Evolutionary conservation across 75 land plant species (phyloP), one percentile per base, ranked within the genome.

Genomic region (Pinus tabuliformis): DNA sequence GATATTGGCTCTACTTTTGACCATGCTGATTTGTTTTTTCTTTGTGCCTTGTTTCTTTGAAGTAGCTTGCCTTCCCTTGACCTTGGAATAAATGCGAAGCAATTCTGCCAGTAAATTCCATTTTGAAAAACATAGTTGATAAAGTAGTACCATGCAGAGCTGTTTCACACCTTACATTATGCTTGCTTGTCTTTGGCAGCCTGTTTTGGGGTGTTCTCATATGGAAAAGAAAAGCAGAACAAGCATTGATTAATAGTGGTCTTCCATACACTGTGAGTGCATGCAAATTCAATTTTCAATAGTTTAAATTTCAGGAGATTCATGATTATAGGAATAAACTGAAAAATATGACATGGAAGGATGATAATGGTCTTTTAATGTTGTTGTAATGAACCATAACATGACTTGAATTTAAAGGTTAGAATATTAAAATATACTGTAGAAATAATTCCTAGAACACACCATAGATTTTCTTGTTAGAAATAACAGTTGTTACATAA

Each of bases 161-260:
- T 68, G 12, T 68, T 42, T 22, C n/a, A 22, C 49, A 68, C 72
- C 24, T 68, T 42, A 39, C 72, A 39, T 68, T 39, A 68, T n/a
- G 9, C 72, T 68, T 18, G 4, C 42, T 68, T 42, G 52, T 75
- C 56, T 77, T 49, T 6, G 72, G 45, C 73, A 96, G 99, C 86
- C 86, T 96, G 76, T 96, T 96, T 78, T 96, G 99, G 99, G 99
- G 99, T 57, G 99, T 96, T 62, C 88, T 96, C 20, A 57, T 88
- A 18, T 96, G 99, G 99, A 96, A 96, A 83, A 86, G 95, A 73
- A 96, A 96, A 83, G 99, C 99, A 64, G 99, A 96, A 76, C 89
- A 94, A 82, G 92, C 94, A 59, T 79, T 96, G 22, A 71, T 88
- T 74, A 78, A 91, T 24, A 96, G 99, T 84, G 95, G 99, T n/a